These are phyloP conservation scores for Globisporangium splendens DNA, from an alignment of 352 stramenopile species.

Conservation along the genomic window DNA sequence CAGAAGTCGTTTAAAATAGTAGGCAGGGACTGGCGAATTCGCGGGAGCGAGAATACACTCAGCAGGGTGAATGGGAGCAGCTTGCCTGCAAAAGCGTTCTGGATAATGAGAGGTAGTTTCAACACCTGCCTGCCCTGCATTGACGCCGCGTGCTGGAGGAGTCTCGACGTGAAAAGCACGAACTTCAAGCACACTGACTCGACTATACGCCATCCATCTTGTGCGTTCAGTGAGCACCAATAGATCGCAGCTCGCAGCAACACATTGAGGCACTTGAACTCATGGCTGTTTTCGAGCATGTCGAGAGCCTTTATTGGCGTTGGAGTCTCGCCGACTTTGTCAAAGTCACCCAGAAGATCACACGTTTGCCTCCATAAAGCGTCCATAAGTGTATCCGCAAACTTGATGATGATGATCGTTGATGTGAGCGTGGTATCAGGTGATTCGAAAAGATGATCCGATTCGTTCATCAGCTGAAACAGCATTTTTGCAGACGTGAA, in stretches of 20 bases:
- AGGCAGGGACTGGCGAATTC: constrained; percentile 40
- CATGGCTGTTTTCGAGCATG: constrained; percentile 40
- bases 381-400: constrained; percentile 61
- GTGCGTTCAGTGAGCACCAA: constrained; percentile 58
- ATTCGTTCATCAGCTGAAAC: constrained; percentile 75
- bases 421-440: constrained; percentile 13
- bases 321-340: constrained; percentile 7
- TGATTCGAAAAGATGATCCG: constrained; percentile 20
- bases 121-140: constrained; percentile 16
- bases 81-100: constrained; percentile 66
- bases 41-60: constrained; percentile 59
- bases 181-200: constrained; percentile 51
- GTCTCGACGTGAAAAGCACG: constrained; percentile 36
- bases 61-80: constrained; percentile 74
- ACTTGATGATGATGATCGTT: constrained; percentile 24
- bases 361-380: constrained; percentile 40
- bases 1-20: constrained; percentile 42
- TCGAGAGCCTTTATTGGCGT: constrained; percentile 28
- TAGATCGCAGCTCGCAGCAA: constrained; percentile 68
- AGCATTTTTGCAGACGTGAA: constrained; percentile 84
- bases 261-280: constrained; percentile 83
- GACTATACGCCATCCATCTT: constrained; percentile 54
- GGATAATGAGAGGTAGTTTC: constrained; percentile 30
- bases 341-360: constrained; percentile 13
- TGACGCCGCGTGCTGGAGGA: constrained; percentile 26